phyloP scores from a whole-genome alignment of 805 yeast genomes.

The Kazachstania kunashirensis region DNA sequence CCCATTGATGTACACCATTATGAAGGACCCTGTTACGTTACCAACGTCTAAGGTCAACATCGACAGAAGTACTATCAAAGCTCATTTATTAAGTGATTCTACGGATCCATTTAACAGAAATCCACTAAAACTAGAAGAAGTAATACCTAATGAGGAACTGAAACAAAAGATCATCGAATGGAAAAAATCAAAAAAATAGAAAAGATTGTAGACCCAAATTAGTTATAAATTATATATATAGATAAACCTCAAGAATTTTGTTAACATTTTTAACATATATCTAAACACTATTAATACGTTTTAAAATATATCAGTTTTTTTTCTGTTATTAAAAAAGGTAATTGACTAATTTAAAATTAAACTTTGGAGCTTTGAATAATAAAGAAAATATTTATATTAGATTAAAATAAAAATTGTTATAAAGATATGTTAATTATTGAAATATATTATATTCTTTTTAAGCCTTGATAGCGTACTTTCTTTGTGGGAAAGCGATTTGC shows the following conservation, averaged over 20 bases:
- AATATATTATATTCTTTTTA: conserved; percentile 32
- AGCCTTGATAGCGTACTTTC: conserved; percentile 98
- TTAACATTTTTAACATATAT: too few relatives aligned
- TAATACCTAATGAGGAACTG: conserved; percentile 65
- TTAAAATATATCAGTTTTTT: too few relatives aligned
- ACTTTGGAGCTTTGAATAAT: too few relatives aligned
- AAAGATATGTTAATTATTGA: conserved; percentile 1
- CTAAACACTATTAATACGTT: too few relatives aligned
- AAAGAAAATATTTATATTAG: too few relatives aligned
- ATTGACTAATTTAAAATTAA: too few relatives aligned
- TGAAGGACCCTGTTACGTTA: conserved; percentile 93
- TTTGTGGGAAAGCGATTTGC: conserved; percentile 94
- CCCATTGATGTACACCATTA: conserved; percentile 90
- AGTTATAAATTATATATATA: too few relatives aligned
- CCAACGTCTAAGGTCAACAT: conserved; percentile 80
- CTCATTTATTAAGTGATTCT: conserved; percentile 86
- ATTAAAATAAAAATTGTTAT: too few relatives aligned
- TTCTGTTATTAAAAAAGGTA: too few relatives aligned
- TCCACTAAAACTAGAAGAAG: conserved; percentile 85
- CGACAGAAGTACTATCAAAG: conserved; percentile 85
- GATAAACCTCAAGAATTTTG: too few relatives aligned
- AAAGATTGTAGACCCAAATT: conserved; percentile 1
- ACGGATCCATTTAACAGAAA: conserved; percentile 95
- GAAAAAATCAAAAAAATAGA: conserved; percentile 35
- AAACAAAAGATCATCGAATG: conserved; percentile 51